These are phyloP conservation scores for Globisporangium orthogonon DNA, from an alignment of 352 stramenopile genomes.

Conservation along the genomic window DNA sequence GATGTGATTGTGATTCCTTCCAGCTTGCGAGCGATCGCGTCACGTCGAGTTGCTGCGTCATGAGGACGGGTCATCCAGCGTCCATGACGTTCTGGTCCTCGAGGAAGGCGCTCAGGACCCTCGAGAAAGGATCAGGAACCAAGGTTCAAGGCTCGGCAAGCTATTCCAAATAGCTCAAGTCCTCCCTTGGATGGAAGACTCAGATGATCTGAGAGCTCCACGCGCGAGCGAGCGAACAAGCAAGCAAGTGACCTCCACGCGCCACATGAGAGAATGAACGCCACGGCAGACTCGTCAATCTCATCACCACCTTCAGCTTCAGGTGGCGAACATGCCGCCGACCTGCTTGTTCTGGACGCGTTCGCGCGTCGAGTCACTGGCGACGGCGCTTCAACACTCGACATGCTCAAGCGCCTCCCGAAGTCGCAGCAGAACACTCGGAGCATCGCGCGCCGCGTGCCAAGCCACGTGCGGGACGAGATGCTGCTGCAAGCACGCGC, in stretches of 20 bases:
- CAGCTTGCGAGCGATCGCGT: background rate
- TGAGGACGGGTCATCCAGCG: background rate
- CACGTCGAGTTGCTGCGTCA: background rate
- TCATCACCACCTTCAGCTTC: background rate
- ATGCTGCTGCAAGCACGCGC: slow-evolving; percentile 31
- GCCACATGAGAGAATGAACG: slow-evolving; percentile 3
- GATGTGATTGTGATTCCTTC: background rate
- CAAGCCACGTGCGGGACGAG: slow-evolving; percentile 29
- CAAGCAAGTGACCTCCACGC: too few relatives aligned
- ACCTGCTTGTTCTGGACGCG: slow-evolving; percentile 15
- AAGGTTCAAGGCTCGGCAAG: too few relatives aligned
- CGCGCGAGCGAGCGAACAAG: too few relatives aligned
- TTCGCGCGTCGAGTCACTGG: slow-evolving; percentile 20
- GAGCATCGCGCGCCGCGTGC: slow-evolving; percentile 2
- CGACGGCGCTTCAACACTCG: slow-evolving; percentile 44
- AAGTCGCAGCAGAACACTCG: background rate
- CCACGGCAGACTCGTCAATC: background rate
- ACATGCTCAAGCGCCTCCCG: slow-evolving; percentile 42
- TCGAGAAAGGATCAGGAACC: too few relatives aligned
- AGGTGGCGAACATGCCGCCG: slow-evolving; percentile 1
- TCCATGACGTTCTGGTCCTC: background rate
- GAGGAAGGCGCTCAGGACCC: background rate
- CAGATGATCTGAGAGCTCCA: too few relatives aligned
- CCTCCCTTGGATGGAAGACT: too few relatives aligned
- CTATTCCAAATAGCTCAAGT: too few relatives aligned